Base-by-base conservation (phyloP, 495 filamentous ascomycete species). In the Immersiella caudata region DNA sequence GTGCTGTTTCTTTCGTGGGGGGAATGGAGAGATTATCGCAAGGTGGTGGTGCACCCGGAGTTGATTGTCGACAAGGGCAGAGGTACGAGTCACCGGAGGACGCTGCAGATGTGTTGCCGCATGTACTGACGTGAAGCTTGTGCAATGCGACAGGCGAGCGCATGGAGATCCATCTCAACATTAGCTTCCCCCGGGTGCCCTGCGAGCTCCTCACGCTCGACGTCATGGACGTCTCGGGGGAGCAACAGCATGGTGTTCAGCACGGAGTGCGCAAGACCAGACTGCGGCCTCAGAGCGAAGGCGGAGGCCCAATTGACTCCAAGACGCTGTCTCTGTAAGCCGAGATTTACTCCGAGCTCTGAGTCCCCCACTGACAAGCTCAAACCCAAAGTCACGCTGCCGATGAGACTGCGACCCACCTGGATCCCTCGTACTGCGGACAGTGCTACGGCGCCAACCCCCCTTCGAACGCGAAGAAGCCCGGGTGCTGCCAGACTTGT, bases 111-210 rank as follows among this genome's bases (percentile, higher is more conserved):
- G 18, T 24, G 12, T 55, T 26, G 52, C 52, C 21, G 60, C 56
- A 29, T 3, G 20, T 24, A 36, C 69, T 73, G 52, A 75, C 69
- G 29, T 8, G 29, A 33, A 46, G 40, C 2, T 18, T 46, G 40
- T 33, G 3, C 25, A 26, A 35, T 62, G 22, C 61, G 9, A 71
- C 72, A 94, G 92, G 92, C 72, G 92, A 99, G 82, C 90, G 93
- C 76, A 97, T 99, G 92, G 95, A 98, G 72, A 99, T 99, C 68
- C 93, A 97, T 77, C 85, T 99, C 81, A 99, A 99, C 83, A 92
- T 99, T 70, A 94, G 92, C 21, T 99, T 99, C 79, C 95, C 96
- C 6, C 89, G 89, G 35, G 83, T 99, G 33, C 95, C 95, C 35
- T 99, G 95, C 81, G 94, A 98, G 78, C 88, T 99, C 57, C 80